Evolutionary conservation across 208 protist species (phyloP).

Genomic region (Lotmaria passim): DNA sequence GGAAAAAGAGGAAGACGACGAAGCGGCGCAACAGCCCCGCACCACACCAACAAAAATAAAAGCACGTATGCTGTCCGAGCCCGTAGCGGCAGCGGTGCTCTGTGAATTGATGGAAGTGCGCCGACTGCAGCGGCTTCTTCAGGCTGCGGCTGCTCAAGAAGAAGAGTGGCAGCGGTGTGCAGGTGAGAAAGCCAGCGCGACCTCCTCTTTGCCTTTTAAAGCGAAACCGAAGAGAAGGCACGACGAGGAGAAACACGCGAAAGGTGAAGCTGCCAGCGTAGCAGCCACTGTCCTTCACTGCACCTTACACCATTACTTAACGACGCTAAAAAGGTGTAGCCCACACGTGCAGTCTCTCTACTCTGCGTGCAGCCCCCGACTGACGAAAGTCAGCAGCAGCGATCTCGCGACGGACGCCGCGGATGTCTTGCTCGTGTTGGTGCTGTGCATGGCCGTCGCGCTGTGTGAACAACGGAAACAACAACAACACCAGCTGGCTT

Average conservation of each 20-base stretch:
- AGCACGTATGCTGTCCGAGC: background rate
- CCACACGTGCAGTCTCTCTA: background rate
- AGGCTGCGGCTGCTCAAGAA: background rate
- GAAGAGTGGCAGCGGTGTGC: too few relatives aligned
- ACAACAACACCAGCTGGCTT: background rate
- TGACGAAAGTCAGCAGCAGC: background rate
- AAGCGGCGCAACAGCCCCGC: background rate
- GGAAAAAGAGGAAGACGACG: background rate
- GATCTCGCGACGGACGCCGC: conserved; percentile 6
- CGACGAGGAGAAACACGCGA: background rate
- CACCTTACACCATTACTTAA: background rate
- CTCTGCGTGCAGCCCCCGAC: background rate
- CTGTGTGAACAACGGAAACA: conserved; percentile 18
- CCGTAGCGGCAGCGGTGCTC: conserved; percentile 10
- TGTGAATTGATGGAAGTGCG: conserved; percentile 27
- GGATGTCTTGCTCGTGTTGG: conserved; percentile 28
- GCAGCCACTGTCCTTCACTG: background rate
- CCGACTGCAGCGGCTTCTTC: conserved; percentile 16
- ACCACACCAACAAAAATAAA: too few relatives aligned
- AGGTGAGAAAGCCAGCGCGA: too few relatives aligned
- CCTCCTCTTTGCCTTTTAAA: too few relatives aligned
- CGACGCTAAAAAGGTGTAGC: background rate
- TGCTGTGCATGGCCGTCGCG: conserved; percentile 23
- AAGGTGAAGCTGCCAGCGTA: background rate
- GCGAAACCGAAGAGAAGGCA: background rate